These are phyloP conservation scores for Tieghemostelium lacteum DNA, from an alignment of 78 protist genomes.

Conservation along the genomic window DNA sequence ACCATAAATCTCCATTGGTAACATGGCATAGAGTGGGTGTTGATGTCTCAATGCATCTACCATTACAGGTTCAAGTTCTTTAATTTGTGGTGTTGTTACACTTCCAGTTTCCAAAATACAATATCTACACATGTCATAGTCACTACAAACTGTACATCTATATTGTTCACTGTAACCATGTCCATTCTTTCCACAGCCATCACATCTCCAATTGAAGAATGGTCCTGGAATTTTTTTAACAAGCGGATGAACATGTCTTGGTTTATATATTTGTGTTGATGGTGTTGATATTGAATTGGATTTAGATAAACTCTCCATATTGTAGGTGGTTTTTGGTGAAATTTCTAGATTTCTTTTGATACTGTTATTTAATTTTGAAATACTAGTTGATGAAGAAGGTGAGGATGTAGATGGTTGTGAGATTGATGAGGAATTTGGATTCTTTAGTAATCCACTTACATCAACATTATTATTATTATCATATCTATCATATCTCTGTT, in stretches of 20 bases:
- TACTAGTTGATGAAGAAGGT: not conserved
- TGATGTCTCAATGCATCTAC: not conserved
- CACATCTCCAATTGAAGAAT: not conserved
- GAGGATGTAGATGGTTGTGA: not conserved
- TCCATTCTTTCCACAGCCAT: not conserved
- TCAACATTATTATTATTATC: not conserved
- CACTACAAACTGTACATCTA: not conserved
- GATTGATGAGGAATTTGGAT: not conserved
- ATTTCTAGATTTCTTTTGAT: conserved; percentile 7
- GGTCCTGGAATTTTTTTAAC: not conserved
- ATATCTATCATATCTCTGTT: not conserved
- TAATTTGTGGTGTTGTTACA: not conserved
- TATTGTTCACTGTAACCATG: conserved; percentile 7
- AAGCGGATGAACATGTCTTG: not conserved
- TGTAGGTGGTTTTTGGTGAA: not conserved
- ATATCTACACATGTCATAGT: conserved; percentile 5
- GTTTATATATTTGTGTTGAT: not conserved
- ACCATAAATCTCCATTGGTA: not conserved
- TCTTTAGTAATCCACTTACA: not conserved
- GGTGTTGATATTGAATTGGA: not conserved
- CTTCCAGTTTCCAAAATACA: not conserved
- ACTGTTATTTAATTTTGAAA: conserved; percentile 16
- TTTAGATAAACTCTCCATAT: not conserved
- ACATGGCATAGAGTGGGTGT: conserved; percentile 1
- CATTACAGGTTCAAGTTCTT: not conserved